phyloP scores from a whole-genome alignment of 306 rosid genomes.

The Cucurbita moschata region DNA sequence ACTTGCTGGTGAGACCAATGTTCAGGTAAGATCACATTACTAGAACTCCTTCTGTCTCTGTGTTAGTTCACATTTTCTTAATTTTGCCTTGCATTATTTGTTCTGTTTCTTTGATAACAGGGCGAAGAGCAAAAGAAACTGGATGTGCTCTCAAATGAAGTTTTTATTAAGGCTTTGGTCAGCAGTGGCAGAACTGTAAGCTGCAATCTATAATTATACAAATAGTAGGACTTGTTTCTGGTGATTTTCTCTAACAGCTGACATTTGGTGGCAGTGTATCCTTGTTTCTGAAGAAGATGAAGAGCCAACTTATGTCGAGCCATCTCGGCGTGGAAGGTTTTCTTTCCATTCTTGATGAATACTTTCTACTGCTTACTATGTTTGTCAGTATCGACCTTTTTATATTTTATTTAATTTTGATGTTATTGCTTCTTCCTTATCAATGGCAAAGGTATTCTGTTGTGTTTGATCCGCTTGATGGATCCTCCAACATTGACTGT shows the following conservation, averaged over 20 bases:
- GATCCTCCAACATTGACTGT: conserved; percentile 77
- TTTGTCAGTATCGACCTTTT: neutral
- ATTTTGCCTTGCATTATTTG: neutral
- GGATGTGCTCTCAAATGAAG: conserved; percentile 93
- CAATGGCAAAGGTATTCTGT: conserved; percentile 56
- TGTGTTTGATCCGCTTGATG: conserved; percentile 71
- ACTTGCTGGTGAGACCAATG: conserved; percentile 96
- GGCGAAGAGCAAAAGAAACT: conserved; percentile 98
- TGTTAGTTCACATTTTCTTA: neutral
- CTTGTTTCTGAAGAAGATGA: conserved; percentile 98
- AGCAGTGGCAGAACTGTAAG: conserved; percentile 97
- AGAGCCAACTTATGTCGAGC: conserved; percentile 67
- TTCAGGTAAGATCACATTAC: conserved; percentile 40
- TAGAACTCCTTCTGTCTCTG: neutral
- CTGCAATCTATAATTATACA: conserved; percentile 3
- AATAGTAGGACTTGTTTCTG: conserved; percentile 1
- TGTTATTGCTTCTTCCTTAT: neutral
- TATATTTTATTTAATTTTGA: neutral
- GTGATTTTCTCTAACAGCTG: conserved; percentile 16
- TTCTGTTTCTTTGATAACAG: conserved; percentile 15
- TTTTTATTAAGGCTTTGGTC: conserved; percentile 71
- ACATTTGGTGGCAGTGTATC: conserved; percentile 40
- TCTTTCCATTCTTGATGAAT: neutral
- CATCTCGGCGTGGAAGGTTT: conserved; percentile 42
- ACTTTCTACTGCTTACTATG: neutral